Percentiles rank a stretch among this genome's conserved stretches.
Evolutionary conservation across 2,329 filamentous ascomycete species (phyloP).

Genomic region (Xylaria sp.): DNA sequence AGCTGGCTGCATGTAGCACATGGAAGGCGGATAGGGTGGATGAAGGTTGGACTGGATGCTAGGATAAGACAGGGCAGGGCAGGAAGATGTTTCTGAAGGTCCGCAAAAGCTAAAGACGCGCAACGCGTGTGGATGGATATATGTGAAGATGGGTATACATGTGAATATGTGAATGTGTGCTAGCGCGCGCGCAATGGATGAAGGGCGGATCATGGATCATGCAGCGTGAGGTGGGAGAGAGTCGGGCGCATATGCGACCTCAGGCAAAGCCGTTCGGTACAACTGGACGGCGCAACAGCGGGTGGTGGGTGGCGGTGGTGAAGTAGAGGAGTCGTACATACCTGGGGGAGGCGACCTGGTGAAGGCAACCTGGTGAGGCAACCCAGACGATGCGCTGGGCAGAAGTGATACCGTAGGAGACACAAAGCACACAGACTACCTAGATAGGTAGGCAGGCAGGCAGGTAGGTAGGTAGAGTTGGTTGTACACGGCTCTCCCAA

Average conservation of each 20-base stretch:
- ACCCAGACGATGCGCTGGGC: constrained; percentile 9
- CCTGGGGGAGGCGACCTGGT: constrained; percentile 19
- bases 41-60: constrained; percentile 19
- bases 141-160: constrained; percentile 14
- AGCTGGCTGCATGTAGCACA: constrained; percentile 28
- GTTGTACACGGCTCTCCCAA: constrained; percentile 15
- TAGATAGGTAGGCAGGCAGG: too few relatives aligned
- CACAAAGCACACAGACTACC: constrained; percentile 18
- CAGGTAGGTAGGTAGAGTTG: too few relatives aligned
- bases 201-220: constrained; percentile 37
- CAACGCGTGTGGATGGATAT: constrained; percentile 21
- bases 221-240: constrained; percentile 29
- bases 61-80: constrained; percentile 11
- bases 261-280: constrained; percentile 27
- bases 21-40: constrained; percentile 14
- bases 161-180: constrained; percentile 21
- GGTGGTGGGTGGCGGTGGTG: background rate
- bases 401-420: constrained; percentile 27
- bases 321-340: constrained; percentile 30
- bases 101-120: constrained; percentile 25
- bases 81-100: constrained; percentile 8
- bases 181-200: constrained; percentile 27
- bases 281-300: constrained; percentile 19
- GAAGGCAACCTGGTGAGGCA: constrained; percentile 18
- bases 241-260: constrained; percentile 36